Evolutionary conservation across 2,329 filamentous ascomycete genomes (phyloP).

Genomic region (Lachnellula occidentalis): DNA sequence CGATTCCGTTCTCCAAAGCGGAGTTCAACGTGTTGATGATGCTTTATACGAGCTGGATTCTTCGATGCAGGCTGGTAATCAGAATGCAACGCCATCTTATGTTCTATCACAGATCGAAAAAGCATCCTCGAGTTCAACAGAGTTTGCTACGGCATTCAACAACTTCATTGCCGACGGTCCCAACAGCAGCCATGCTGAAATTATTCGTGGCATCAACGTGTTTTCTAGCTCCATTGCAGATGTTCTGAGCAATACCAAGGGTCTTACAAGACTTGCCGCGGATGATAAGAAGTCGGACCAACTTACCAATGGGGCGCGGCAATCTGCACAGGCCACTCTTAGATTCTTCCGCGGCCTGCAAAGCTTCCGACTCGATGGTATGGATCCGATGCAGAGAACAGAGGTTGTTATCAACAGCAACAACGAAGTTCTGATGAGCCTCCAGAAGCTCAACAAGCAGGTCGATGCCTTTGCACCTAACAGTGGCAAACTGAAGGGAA

Average conservation of each 20-base stretch:
- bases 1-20: conserved; percentile 89
- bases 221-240: conserved; percentile 90
- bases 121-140: conserved; percentile 86
- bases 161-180: conserved; percentile 97
- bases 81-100: conserved; percentile 91
- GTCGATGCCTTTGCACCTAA: conserved; percentile 89
- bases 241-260: conserved; percentile 94
- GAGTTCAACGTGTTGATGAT: conserved; percentile 90
- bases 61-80: conserved; percentile 96
- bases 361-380: conserved; percentile 86
- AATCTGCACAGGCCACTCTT: conserved; percentile 80
- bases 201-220: conserved; percentile 87
- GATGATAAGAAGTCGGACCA: conserved; percentile 93
- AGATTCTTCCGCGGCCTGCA: conserved; percentile 93
- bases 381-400: conserved; percentile 88
- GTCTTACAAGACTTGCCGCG: conserved; percentile 83
- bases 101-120: conserved; percentile 97
- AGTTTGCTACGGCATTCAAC: conserved; percentile 97
- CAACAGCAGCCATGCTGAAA: conserved; percentile 80
- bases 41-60: conserved; percentile 96
- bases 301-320: conserved; percentile 73
- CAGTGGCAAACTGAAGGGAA: conserved; percentile 78
- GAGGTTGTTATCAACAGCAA: conserved; percentile 98
- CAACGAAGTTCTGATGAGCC: conserved; percentile 88
- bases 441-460: conserved; percentile 89